Base-by-base conservation (phyloP, 139 green algal species). In the Deuterostichococcus epilithicus region DNA sequence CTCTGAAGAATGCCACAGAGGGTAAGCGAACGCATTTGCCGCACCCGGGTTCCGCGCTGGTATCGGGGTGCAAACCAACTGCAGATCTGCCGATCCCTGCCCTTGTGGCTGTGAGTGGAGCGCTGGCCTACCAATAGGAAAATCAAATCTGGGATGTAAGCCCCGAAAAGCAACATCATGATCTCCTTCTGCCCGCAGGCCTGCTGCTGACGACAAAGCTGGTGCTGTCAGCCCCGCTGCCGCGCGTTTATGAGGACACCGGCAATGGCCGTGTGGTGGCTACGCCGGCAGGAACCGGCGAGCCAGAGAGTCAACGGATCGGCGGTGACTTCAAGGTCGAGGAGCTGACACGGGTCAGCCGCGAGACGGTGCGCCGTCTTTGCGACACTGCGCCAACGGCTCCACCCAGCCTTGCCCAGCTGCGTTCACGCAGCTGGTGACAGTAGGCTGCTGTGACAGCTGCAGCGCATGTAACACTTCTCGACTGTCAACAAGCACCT, bases 161-260 rank as follows among this genome's bases (percentile, higher is more conserved):
- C 42, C 42, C 13, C 13, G 18, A 63, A 30, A n/a, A 30, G 18
- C 20, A 13, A 63, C 20, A 28, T 63, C 18, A 63, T 63, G 52
- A n/a, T n/a, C n/a, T 42, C 0, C 39, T 28, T 38, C 13, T 36
- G 18, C 5, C 30, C 59, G 37, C 83, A 90, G 85, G 69, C 37
- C 78, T 91, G 22, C 76, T 91, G 28, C 74, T 69, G 38, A 87
- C 86, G 22, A 85, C 85, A 39, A 87, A 87, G 69, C 66, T 73
- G 42, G 82, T 97, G 59, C 76, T 92, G 44, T 90, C 87, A 8
- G 77, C 86, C 1, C 86, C 91, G 10, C 83, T 97, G 18, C 92
- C 92, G 13, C 82, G 88, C 1, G 87, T 94, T 0, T 97, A 90
- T 70, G 92, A 97, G 33, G 90, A 94, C 72, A 87, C 82, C 3